Evolutionary conservation across 345 rosid genomes (phyloP), one percentile per base, ranked within the genome.

Genomic region (Cardiospermum halicacabum): DNA sequence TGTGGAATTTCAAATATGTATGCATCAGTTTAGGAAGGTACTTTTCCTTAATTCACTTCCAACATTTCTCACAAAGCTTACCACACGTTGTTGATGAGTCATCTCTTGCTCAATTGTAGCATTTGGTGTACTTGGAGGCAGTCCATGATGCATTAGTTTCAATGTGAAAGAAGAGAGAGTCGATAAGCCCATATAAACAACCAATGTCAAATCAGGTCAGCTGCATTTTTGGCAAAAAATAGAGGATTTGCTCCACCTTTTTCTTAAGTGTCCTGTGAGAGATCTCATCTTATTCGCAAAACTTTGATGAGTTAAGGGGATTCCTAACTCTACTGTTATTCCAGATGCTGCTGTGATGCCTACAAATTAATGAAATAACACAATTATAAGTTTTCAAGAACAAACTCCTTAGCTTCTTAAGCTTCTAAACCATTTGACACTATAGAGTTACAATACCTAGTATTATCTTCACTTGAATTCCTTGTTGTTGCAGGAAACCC

Each of bases 321-420:
- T 81, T 51, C 99, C 97, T 19, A 91, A 73, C 78, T 91, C 99
- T 28, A 97, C 97, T 48, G 96, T 83, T 68, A 94, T 94, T 58
- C 97, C 99, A 0, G 99, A 94, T 24, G 97, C 99, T 0, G 99
- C 97, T 30, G 99, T 94, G 18, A 94, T 94, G 59, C 97, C 97
- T 88, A 79, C 67, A 80, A 56, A 68, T 48, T 62, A 69, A 70
- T 25, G 15, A 65, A 36, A 40, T 65, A 16, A 13, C 16, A 53
- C 18, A 4, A 6, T 22, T 22, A 25, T n/a, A 10, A 53, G 25
- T 19, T 22, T 40, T 3, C 19, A 34, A 62, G 43, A 34, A 22
- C 0, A 11, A 7, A 53, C 13, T 30, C 22, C 0, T n/a, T 30
- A 43, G 28, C 22, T 43, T 7, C 31, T 3, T 5, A n/a, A n/a